Evolutionary conservation across 2,329 filamentous ascomycete species (phyloP), one percentile per base, ranked within the genome.

Genomic region (Calonectria leucothoes): DNA sequence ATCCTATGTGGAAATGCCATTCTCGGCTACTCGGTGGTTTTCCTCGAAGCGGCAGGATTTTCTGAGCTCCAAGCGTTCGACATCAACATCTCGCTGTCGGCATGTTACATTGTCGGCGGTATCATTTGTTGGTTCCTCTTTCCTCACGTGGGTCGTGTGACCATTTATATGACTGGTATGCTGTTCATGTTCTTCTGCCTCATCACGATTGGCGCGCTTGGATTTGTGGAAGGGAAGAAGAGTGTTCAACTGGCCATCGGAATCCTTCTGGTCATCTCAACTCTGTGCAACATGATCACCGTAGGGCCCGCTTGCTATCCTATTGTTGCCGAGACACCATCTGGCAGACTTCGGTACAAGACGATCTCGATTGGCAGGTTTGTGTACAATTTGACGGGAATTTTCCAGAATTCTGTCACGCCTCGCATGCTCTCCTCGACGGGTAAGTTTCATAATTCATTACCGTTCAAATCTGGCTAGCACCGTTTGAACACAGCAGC

Each of bases 311-410:
- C 84, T 17, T 83, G 83, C 49, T 86, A 86, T 77, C 82, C 83
- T 3, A 82, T 86, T 31, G 82, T 86, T 0, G 79, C 85, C 1
- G 85, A 86, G 76, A 81, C 83, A 2, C 86, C 87, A 0, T 87
- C 87, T 0, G 84, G 83, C 2, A 82, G 87, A 14, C 82, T 89
- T 1, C 82, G 86, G 12, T 83, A 84, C 39, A 87, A 88, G 80
- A 88, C 87, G 0, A 85, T 88, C 0, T 85, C 86, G 1, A 79
- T 89, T 14, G 85, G 86, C 0, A 78, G 87, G 8, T 84, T 84
- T 51, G 79, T 84, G 6, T 88, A 88, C 76, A 86, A 88, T 67
- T 75, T 87, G 2, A 80, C 82, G 51, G 84, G 82, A 64, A 84
- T 89, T 23, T 76, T 85, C n/a, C 82, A 84, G 48, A 85, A 83